These are phyloP conservation scores for Chlamydomonas asymmetrica DNA, from an alignment of 139 green algal species.

Conservation along the genomic window DNA sequence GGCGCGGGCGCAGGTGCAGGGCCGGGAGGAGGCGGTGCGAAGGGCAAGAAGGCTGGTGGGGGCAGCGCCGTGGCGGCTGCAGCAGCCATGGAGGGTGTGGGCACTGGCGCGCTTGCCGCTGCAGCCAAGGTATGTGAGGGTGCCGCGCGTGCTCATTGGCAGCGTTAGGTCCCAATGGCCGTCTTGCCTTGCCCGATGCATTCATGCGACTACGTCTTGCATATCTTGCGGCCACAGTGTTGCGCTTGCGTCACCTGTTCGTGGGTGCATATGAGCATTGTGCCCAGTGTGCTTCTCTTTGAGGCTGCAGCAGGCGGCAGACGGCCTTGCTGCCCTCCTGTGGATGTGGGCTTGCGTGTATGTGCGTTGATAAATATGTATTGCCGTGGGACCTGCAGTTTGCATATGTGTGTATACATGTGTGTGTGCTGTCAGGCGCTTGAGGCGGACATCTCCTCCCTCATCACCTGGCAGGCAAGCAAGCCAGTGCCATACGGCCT, in stretches of 20 bases:
- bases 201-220: too few species aligned
- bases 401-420: too few species aligned
- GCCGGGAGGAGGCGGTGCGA: neutral
- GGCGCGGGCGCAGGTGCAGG: too few species aligned
- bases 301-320: constrained; percentile 38
- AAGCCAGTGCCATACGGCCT: constrained; percentile 80
- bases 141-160: too few species aligned
- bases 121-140: constrained; percentile 47
- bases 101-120: constrained; percentile 60
- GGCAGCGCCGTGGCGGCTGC: neutral
- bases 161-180: too few species aligned
- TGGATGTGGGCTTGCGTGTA: neutral
- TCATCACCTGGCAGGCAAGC: constrained; percentile 60
- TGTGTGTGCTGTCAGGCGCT: too few species aligned
- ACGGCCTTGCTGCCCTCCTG: constrained; percentile 42
- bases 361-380: neutral
- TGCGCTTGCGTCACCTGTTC: too few species aligned
- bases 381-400: neutral
- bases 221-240: too few species aligned
- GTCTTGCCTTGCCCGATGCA: too few species aligned
- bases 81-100: constrained; percentile 68
- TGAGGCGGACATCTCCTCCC: constrained; percentile 41
- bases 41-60: neutral
- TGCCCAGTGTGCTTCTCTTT: too few species aligned
- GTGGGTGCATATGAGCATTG: too few species aligned